Evolutionary conservation across 2,329 filamentous ascomycete genomes (phyloP).

Genomic region (Ceratocystis lukuohia): DNA sequence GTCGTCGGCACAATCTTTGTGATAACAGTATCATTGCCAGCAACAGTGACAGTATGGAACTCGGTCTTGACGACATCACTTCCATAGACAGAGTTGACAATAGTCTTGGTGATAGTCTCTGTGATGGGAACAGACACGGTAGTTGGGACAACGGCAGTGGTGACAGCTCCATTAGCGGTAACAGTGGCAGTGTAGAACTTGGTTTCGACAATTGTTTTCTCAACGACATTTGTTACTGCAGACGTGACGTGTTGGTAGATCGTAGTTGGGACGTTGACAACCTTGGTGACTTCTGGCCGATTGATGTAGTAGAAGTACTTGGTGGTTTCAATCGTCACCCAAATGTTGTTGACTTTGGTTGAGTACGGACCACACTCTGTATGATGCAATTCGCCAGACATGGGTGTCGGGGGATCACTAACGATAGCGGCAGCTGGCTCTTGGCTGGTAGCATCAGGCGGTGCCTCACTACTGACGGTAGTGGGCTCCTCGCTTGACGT

Average conservation of each 20-base stretch:
- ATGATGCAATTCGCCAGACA: conserved; percentile 13
- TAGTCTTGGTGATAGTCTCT: conserved; percentile 1
- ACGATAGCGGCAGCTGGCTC: not conserved
- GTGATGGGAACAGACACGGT: conserved; percentile 4
- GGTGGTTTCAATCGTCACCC: conserved; percentile 20
- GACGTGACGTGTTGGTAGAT: conserved; percentile 7
- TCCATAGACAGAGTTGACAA: not conserved
- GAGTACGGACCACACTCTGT: conserved; percentile 10
- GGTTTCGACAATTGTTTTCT: not conserved
- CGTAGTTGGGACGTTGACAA: not conserved
- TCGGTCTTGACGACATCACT: not conserved
- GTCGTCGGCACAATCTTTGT: conserved; percentile 2
- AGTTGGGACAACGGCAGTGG: not conserved
- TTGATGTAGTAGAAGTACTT: conserved; percentile 20
- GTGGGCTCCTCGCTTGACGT: not conserved
- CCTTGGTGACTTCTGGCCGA: conserved; percentile 18
- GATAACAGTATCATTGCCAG: not conserved
- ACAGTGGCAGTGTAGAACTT: conserved; percentile 5
- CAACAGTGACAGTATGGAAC: not conserved
- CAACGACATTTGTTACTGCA: conserved; percentile 11
- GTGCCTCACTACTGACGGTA: not conserved
- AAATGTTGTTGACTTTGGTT: conserved; percentile 20
- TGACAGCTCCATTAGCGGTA: not conserved
- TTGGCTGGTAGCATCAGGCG: not conserved
- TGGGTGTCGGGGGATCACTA: not conserved